Evolutionary conservation across 352 stramenopile species (phyloP).

Genomic region (Globisporangium spiculum): DNA sequence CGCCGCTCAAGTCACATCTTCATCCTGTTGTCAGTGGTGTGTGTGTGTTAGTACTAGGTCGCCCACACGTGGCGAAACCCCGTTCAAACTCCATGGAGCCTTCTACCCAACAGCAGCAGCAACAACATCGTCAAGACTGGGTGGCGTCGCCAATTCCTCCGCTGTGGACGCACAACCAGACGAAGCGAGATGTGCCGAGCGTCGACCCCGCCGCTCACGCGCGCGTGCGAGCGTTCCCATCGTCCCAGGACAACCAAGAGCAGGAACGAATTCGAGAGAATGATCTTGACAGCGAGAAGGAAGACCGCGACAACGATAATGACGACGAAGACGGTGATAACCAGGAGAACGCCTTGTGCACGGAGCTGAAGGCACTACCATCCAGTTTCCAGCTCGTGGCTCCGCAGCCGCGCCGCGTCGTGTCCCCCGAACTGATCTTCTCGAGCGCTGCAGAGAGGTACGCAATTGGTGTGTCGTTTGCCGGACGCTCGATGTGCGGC

Average conservation of each 20-base stretch:
- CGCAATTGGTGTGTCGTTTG: not conserved
- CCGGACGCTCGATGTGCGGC: not conserved
- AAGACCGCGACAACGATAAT: not conserved
- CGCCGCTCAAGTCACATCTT: not conserved
- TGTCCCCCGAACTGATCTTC: conserved; percentile 27
- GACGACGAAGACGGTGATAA: not conserved
- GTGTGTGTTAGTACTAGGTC: not conserved
- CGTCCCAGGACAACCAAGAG: not conserved
- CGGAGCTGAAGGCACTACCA: not conserved
- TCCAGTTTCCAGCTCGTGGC: conserved; percentile 5
- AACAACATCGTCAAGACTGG: conserved; percentile 4
- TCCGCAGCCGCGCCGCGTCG: conserved; percentile 21
- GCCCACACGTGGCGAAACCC: not conserved
- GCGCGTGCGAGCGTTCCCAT: conserved; percentile 8
- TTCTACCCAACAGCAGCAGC: not conserved
- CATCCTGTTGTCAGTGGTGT: not conserved
- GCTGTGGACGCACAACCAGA: not conserved
- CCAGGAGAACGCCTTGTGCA: not conserved
- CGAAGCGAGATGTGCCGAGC: not conserved
- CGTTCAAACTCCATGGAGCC: not conserved
- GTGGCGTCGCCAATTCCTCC: conserved; percentile 1
- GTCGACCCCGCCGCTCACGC: conserved; percentile 5
- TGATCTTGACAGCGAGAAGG: not conserved
- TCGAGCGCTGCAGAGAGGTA: conserved; percentile 15
- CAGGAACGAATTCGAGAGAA: not conserved